A percentile compares a stretch with the other conserved stretches of the same genome.
These are phyloP conservation scores for Coniochaeta hoffmannii DNA, from an alignment of 2,329 filamentous ascomycete genomes.

Conservation along the genomic window DNA sequence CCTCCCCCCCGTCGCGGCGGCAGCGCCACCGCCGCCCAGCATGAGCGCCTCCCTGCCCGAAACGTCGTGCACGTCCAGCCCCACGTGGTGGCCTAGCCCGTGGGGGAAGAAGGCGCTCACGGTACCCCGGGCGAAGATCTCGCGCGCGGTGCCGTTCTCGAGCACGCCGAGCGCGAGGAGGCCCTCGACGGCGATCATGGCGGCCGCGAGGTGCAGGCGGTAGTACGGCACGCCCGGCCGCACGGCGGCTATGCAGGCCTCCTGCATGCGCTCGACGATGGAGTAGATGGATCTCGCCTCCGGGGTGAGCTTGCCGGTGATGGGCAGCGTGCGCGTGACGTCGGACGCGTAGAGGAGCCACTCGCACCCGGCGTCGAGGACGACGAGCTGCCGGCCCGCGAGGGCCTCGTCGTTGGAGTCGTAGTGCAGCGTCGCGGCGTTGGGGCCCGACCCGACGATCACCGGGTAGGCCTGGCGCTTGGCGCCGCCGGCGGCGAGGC, in stretches of 20 bases:
- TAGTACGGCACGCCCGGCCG: slow-evolving; percentile 64
- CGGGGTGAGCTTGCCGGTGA: slow-evolving; percentile 59
- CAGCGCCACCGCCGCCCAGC: slow-evolving; percentile 4
- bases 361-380: slow-evolving; percentile 84
- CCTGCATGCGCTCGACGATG: slow-evolving; percentile 76
- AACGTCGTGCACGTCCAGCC: slow-evolving; percentile 58
- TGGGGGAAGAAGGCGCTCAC: slow-evolving; percentile 60
- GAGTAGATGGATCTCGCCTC: slow-evolving; percentile 69
- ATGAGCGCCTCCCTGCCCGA: slow-evolving; percentile 32
- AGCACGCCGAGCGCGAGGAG: slow-evolving; percentile 67
- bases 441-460: slow-evolving; percentile 80
- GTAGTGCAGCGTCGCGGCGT: slow-evolving; percentile 84
- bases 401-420: slow-evolving; percentile 69
- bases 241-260: slow-evolving; percentile 60
- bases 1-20: not conserved
- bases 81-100: slow-evolving; percentile 57
- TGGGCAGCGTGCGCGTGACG: slow-evolving; percentile 80
- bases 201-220: slow-evolving; percentile 65
- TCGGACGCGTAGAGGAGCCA: slow-evolving; percentile 82
- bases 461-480: slow-evolving; percentile 77
- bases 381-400: slow-evolving; percentile 61
- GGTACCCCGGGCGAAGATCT: slow-evolving; percentile 45
- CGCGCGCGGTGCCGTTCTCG: slow-evolving; percentile 48
- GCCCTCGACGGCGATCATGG: slow-evolving; percentile 63
- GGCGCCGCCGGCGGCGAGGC: slow-evolving; percentile 59